Conservation (phyloP, 2,329 filamentous ascomycete species). For the Didymella lethalis region DNA sequence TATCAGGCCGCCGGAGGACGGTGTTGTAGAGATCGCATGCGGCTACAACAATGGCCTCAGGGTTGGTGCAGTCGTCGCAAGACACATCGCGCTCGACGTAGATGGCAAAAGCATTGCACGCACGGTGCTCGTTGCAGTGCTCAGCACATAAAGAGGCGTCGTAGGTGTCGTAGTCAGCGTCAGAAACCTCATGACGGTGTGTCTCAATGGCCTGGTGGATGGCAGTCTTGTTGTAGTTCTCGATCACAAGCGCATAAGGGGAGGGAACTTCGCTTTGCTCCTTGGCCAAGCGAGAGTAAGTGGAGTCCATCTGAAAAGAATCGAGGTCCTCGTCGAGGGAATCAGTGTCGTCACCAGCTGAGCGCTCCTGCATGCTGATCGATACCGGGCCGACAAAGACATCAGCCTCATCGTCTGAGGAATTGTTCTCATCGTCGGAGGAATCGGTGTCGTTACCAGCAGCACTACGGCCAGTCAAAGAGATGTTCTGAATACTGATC, state of each 20-base stretch:
- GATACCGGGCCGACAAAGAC: background rate
- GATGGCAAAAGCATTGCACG: constrained; percentile 4
- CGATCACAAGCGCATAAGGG: background rate
- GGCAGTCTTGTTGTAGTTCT: constrained; percentile 1
- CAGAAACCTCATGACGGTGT: background rate
- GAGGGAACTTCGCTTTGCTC: background rate
- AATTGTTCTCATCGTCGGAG: background rate
- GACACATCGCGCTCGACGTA: constrained; percentile 1
- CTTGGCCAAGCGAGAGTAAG: background rate
- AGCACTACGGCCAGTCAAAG: no score
- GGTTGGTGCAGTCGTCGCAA: background rate
- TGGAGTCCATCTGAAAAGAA: background rate
- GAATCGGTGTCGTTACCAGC: background rate
- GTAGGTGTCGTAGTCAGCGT: background rate
- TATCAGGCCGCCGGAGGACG: background rate
- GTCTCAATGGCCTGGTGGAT: constrained; percentile 1
- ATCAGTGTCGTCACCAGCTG: background rate
- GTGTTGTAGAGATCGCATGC: constrained; percentile 5
- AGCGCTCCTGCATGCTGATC: background rate
- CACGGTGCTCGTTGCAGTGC: background rate
- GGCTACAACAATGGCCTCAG: background rate
- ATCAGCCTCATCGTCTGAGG: background rate
- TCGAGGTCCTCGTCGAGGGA: constrained; percentile 1
- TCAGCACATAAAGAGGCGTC: background rate
- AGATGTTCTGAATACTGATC: background rate